phyloP scores from a whole-genome alignment of 768 basidiomycete species.

The Clathrus columnatus region DNA sequence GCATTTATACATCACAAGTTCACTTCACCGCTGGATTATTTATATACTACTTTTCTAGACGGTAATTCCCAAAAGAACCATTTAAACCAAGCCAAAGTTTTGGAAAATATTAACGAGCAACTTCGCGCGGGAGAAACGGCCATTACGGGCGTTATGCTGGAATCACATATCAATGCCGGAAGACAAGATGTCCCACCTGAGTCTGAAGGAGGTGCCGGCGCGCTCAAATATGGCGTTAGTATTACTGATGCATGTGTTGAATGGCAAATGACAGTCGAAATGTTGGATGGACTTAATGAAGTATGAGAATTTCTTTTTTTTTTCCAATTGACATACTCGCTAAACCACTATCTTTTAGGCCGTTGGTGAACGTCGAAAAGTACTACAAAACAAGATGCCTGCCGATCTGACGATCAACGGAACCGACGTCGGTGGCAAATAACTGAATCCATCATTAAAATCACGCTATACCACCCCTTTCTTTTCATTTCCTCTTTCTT shows the following conservation, averaged over 20 bases:
- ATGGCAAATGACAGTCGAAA: slow-evolving; percentile 68
- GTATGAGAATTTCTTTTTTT: slow-evolving; percentile 18
- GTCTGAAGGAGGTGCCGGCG: slow-evolving; percentile 21
- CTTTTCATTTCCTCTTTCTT: no score
- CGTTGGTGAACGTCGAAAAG: background rate
- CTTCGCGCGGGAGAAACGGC: slow-evolving; percentile 48
- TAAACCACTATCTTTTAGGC: background rate
- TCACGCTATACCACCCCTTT: no score
- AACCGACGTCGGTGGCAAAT: no score
- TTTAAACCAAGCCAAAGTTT: slow-evolving; percentile 79
- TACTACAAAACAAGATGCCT: background rate
- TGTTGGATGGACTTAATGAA: slow-evolving; percentile 66
- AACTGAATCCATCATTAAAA: no score
- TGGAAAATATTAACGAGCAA: slow-evolving; percentile 65
- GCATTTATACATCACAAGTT: slow-evolving; percentile 19
- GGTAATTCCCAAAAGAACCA: slow-evolving; percentile 97
- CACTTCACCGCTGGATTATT: background rate
- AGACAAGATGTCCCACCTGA: slow-evolving; percentile 76
- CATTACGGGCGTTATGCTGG: slow-evolving; percentile 96
- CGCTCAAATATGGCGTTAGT: slow-evolving; percentile 70
- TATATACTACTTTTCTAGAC: slow-evolving; percentile 37
- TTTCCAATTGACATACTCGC: background rate
- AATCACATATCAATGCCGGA: slow-evolving; percentile 88
- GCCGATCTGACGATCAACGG: background rate
- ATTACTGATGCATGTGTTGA: slow-evolving; percentile 92